These are phyloP conservation scores for Mortierella sp. DNA, from an alignment of 371 early-diverging fungal species.

Conservation along the genomic window DNA sequence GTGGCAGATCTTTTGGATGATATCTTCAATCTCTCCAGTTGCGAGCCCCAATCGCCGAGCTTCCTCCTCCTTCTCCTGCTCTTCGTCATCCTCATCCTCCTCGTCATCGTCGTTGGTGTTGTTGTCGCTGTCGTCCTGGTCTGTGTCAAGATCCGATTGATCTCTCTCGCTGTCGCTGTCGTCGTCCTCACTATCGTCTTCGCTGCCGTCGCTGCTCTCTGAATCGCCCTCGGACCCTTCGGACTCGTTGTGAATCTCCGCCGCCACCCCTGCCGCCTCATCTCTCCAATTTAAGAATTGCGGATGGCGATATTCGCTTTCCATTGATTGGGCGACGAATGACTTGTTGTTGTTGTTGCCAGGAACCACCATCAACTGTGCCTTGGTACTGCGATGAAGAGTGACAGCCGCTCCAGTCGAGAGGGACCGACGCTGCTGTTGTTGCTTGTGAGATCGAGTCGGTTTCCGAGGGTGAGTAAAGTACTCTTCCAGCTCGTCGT, in stretches of 20 bases:
- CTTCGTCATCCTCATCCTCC: constrained; percentile 29
- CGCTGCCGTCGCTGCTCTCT: background rate
- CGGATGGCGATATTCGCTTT: constrained; percentile 44
- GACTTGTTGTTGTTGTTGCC: background rate
- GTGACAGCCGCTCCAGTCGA: constrained; percentile 19
- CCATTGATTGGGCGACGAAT: constrained; percentile 26
- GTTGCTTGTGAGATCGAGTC: background rate
- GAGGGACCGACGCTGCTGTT: background rate
- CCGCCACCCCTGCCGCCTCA: background rate
- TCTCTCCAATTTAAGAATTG: constrained; percentile 1
- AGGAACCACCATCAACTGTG: background rate
- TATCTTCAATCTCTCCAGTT: constrained; percentile 45
- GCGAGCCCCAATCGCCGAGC: constrained; percentile 42
- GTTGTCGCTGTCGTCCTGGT: constrained; percentile 12
- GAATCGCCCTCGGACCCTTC: constrained; percentile 10
- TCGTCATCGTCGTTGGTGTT: constrained; percentile 18
- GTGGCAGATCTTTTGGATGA: constrained; percentile 44
- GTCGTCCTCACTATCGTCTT: constrained; percentile 4
- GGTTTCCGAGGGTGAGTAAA: constrained; percentile 35
- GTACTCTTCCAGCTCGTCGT: constrained; percentile 49
- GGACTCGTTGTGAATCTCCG: constrained; percentile 2
- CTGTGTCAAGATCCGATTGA: background rate
- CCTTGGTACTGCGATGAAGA: background rate
- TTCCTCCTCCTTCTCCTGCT: constrained; percentile 37
- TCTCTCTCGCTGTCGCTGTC: background rate